Evolutionary conservation across 2,329 filamentous ascomycete species (phyloP).

Genomic region (Neurospora sp.): DNA sequence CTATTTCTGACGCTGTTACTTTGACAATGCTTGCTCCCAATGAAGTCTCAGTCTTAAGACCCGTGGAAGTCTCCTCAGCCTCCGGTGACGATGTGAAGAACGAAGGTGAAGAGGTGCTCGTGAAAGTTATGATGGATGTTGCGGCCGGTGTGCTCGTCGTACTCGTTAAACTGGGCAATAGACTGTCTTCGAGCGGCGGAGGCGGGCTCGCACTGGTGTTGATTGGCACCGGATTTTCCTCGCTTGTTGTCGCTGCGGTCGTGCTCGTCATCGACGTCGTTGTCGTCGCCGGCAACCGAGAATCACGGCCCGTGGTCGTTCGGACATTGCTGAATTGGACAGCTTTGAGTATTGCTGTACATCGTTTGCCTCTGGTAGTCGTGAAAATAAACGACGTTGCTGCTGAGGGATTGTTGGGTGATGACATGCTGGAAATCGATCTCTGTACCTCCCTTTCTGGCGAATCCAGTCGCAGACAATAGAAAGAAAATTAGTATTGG

Average conservation of each 20-base stretch:
- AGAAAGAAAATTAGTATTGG: conserved; percentile 19
- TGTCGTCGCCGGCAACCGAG: conserved; percentile 8
- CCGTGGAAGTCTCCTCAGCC: conserved; percentile 7
- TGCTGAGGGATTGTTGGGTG: conserved; percentile 33
- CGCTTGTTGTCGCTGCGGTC: conserved; percentile 11
- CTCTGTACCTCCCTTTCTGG: conserved; percentile 18
- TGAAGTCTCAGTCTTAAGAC: conserved; percentile 14
- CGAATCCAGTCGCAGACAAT: conserved; percentile 35
- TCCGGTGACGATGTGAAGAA: conserved; percentile 11
- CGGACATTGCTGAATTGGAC: conserved; percentile 13
- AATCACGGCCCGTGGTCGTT: conserved; percentile 3
- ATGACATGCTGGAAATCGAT: conserved; percentile 29
- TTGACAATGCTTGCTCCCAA: conserved; percentile 23
- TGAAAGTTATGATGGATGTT: conserved; percentile 17
- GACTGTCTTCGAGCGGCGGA: conserved; percentile 8
- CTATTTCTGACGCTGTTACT: background rate
- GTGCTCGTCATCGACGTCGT: conserved; percentile 5
- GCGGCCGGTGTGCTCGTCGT: conserved; percentile 26
- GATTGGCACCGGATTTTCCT: conserved; percentile 7
- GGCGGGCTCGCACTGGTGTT: conserved; percentile 6
- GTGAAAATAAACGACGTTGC: conserved; percentile 32
- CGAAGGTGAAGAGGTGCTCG: conserved; percentile 4
- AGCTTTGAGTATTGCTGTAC: conserved; percentile 41
- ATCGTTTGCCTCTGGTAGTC: conserved; percentile 38
- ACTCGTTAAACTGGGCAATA: conserved; percentile 23